Evolutionary conservation across 306 rosid species (phyloP), one percentile per base, ranked within the genome.

Genomic region (Prunus kanzakura): DNA sequence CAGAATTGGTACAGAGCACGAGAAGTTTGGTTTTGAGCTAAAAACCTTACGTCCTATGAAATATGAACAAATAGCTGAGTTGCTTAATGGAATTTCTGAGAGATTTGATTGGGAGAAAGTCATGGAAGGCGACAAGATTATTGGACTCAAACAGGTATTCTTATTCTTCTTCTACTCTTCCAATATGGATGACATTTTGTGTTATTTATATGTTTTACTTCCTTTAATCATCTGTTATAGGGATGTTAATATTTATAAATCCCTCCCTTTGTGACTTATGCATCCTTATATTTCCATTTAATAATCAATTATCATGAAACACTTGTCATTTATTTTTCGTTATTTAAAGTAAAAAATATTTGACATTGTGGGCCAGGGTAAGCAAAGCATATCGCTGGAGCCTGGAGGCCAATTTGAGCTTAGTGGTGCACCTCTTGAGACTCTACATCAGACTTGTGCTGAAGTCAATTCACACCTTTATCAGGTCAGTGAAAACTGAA

Each of bases 331-430:
- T 19, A 19, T 78, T 35, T 56, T 25, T 20, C 61, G 30, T 13
- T 8, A 13, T 54, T 7, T 29, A 5, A 65, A 38, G 9, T 38
- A 38, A 32, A 72, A 30, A 62, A 13, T 11, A 27, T 20, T 64
- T 43, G 47, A 69, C 52, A 54, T 29, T 77, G 78, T 87, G 85
- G 74, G 73, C 82, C 91, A 92, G 99, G 98, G 99, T 27, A 91
- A 89, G 88, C 97, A 96, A 82, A 91, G 96, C 88, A 92, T 96
- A 82, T 96, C 99, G 54, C 79, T 96, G 81, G 99, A 96, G 87
- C 99, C 97, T 58, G 99, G 99, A 13, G 99, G 98, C 84, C 98
- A 96, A 82, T 92, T 96, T 91, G 99, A 96, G 87, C 97, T 96
- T 65, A 96, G 99, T 79, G 98, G 99, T 32, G 99, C 99, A 52